Evolutionary conservation across 2,329 filamentous ascomycete species (phyloP).

Genomic region (Aspergillus sp.): DNA sequence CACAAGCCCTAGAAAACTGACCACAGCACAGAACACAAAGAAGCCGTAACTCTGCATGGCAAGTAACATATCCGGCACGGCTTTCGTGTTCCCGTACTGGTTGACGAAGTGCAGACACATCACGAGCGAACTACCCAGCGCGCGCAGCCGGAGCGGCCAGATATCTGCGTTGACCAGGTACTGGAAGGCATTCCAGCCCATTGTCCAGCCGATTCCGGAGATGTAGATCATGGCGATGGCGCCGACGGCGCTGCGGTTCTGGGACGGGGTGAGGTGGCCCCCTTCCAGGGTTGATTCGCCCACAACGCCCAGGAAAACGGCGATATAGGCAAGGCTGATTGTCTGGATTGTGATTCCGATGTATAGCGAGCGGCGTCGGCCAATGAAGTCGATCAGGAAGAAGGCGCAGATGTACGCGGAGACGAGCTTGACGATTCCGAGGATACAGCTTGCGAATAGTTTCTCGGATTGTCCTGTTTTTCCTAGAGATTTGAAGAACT

Average conservation of each 20-base stretch:
- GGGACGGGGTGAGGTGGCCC: constrained; percentile 47
- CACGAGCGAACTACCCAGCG: constrained; percentile 67
- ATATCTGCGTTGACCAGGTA: constrained; percentile 77
- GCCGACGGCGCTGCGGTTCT: constrained; percentile 58
- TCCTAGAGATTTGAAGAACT: constrained; percentile 72
- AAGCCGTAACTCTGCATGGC: constrained; percentile 59
- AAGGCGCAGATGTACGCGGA: constrained; percentile 68
- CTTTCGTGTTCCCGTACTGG: constrained; percentile 74
- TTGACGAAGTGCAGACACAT: constrained; percentile 80
- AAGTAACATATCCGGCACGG: constrained; percentile 73
- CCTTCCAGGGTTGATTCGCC: constrained; percentile 54
- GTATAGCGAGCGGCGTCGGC: constrained; percentile 68
- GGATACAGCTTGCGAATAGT: constrained; percentile 71
- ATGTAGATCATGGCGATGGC: constrained; percentile 74
- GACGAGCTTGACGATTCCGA: constrained; percentile 71
- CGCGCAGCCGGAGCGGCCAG: constrained; percentile 72
- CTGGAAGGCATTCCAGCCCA: constrained; percentile 75
- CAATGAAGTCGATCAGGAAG: constrained; percentile 77
- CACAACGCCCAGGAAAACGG: constrained; percentile 60
- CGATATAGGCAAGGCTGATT: constrained; percentile 63
- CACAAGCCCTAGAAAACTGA: constrained; percentile 65
- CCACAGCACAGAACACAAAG: constrained; percentile 69
- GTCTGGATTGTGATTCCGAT: constrained; percentile 61
- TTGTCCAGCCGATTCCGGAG: constrained; percentile 67
- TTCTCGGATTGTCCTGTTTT: constrained; percentile 67